Conservation (phyloP, 2,329 filamentous ascomycete genomes). For the Ophiosphaerella korrae region DNA sequence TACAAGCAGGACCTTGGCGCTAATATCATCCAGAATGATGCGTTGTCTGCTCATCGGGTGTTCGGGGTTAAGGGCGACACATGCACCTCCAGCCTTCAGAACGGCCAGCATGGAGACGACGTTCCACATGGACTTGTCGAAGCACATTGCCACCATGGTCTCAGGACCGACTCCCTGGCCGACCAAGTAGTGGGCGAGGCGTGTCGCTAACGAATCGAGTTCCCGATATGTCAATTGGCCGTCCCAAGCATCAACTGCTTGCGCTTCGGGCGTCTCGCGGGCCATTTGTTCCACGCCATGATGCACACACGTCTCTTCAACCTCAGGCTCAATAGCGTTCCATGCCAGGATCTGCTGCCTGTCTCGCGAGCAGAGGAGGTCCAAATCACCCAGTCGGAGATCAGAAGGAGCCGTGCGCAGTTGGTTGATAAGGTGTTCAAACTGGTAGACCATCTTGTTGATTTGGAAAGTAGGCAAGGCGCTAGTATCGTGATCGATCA, state of each 20-base stretch:
- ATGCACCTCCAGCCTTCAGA: constrained; percentile 50
- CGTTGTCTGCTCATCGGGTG: constrained; percentile 5
- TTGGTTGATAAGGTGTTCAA: constrained; percentile 10
- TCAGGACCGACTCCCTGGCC: constrained; percentile 11
- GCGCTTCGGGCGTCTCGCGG: constrained; percentile 5
- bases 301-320: constrained; percentile 2
- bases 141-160: constrained; percentile 8
- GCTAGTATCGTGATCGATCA: constrained; percentile 2
- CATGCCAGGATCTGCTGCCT: background rate
- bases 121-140: constrained; percentile 24
- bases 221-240: constrained; percentile 18
- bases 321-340: background rate
- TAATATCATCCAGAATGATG: background rate
- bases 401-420: constrained; percentile 8
- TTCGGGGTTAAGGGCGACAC: constrained; percentile 34
- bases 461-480: constrained; percentile 4
- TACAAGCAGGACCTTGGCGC: constrained; percentile 64
- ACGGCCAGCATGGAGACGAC: constrained; percentile 47
- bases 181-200: constrained; percentile 14
- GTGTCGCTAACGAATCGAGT: constrained; percentile 8
- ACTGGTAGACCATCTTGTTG: constrained; percentile 9
- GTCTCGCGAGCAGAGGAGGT: constrained; percentile 8
- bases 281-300: background rate
- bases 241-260: constrained; percentile 19
- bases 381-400: constrained; percentile 13